Base-by-base conservation (phyloP, 1,284 basidiomycete species). In the Grifola frondosa region DNA sequence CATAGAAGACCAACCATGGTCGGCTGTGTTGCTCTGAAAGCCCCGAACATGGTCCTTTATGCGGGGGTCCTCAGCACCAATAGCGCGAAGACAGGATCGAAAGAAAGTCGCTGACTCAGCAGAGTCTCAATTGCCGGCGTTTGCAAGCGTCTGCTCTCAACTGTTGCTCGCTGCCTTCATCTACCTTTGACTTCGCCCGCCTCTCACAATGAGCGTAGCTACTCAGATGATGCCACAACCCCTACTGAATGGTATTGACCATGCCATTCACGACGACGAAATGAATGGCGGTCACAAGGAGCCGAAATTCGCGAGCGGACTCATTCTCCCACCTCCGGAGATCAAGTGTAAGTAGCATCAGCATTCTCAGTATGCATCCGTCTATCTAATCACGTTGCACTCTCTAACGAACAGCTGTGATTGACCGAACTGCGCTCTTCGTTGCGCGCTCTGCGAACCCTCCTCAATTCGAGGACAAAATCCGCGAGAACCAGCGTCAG, bases 351-450 rank as follows among this genome's bases (percentile, higher is more conserved):
- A 66, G 85, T 59, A 19, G 35, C 37, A 51, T 16, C 23, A 25
- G 29, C 24, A 4, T 29, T 46, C 38, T 46, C 2, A 11, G 31
- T 30, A 25, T n/a, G 32, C 21, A 21, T 33, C 3, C n/a, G n/a
- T 20, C 6, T 12, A 42, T 30, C 37, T 30, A 25, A 41, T 19
- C 9, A 44, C 51, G 48, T 40, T 40, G 28, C 34, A 17, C 10
- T 20, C 15, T 30, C 10, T 12, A 26, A 15, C 23, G 26, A n/a
- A 21, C 52, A 91, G 91, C 85, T 49, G 93, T 98, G 48, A 94
- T 99, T 57, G 97, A 99, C 75, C 86, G 94, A 62, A 99, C 97
- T 6, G 95, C 97, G 11, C 67, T 79, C n/a, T 95, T 91, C 51
- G 90, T 99, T 49, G 92, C 94, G 16, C 87, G 90, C 56, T 93